phyloP scores from a whole-genome alignment of 352 stramenopile species.

The Stramenopiles sp. region DNA sequence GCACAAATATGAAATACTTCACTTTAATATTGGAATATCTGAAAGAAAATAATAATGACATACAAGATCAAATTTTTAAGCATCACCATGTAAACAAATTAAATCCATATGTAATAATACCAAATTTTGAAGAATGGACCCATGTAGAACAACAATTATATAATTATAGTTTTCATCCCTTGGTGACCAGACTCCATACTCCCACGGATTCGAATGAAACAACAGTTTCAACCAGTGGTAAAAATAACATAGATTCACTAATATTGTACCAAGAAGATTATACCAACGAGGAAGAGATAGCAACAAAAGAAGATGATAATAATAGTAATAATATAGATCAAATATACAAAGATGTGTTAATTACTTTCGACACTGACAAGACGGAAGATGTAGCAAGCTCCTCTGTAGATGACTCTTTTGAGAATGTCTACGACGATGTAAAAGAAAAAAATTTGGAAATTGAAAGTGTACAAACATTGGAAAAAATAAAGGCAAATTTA shows the following conservation, averaged over 20 bases:
- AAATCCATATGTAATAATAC: not conserved
- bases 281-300: no score
- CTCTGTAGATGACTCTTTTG: not conserved
- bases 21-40: not conserved
- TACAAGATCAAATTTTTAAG: not conserved
- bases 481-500: not conserved
- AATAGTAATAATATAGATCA: no score
- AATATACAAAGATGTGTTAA: no score
- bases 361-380: not conserved
- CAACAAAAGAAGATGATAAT: no score
- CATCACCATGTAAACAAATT: not conserved
- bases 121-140: not conserved
- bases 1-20: not conserved
- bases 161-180: not conserved
- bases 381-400: not conserved
- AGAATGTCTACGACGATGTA: no score
- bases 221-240: not conserved
- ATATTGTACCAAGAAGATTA: not conserved
- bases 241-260: not conserved
- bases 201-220: no score
- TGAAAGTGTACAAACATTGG: no score
- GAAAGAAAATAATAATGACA: not conserved
- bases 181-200: no score
- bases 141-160: not conserved
- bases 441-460: no score